phyloP scores from a whole-genome alignment of 768 basidiomycete species.

The Myochromella boudieri region DNA sequence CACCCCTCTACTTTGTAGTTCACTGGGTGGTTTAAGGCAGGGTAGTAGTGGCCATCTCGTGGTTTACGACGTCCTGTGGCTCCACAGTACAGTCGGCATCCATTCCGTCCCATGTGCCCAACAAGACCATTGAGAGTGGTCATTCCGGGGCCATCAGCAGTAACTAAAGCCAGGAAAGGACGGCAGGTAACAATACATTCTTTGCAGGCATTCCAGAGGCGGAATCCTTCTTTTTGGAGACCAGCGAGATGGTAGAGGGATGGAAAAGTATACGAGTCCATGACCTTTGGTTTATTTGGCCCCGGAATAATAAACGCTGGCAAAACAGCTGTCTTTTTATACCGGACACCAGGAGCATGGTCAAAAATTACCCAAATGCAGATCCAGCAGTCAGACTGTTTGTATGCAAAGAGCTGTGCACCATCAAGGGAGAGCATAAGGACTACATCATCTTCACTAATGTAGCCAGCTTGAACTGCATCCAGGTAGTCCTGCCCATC shows the following conservation, averaged over 20 bases:
- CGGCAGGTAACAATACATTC: conserved; percentile 10
- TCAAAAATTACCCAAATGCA: conserved; percentile 31
- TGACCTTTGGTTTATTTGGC: conserved; percentile 7
- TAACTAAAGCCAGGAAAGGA: conserved; percentile 17
- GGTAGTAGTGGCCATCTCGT: conserved; percentile 23
- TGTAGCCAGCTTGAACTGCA: conserved; percentile 2
- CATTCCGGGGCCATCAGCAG: conserved; percentile 29
- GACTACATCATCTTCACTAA: conserved; percentile 23
- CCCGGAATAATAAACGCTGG: conserved; percentile 9
- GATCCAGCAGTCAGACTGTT: conserved; percentile 33
- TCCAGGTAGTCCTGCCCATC: conserved; percentile 1
- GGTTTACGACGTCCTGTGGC: conserved; percentile 25
- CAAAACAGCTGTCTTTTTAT: conserved; percentile 20
- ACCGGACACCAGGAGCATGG: conserved; percentile 21
- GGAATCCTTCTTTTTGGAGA: not conserved
- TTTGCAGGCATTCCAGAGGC: conserved; percentile 1
- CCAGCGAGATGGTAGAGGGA: conserved; percentile 3
- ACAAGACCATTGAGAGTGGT: conserved; percentile 24
- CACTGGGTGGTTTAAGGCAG: conserved; percentile 19
- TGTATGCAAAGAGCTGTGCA: conserved; percentile 30
- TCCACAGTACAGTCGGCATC: conserved; percentile 30
- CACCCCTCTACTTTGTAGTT: conserved; percentile 23
- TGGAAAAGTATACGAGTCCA: conserved; percentile 1
- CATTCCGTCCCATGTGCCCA: conserved; percentile 26
- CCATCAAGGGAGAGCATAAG: conserved; percentile 31